phyloP scores from a whole-genome alignment of 1,284 basidiomycete species.

The Sphagnurus paluster region DNA sequence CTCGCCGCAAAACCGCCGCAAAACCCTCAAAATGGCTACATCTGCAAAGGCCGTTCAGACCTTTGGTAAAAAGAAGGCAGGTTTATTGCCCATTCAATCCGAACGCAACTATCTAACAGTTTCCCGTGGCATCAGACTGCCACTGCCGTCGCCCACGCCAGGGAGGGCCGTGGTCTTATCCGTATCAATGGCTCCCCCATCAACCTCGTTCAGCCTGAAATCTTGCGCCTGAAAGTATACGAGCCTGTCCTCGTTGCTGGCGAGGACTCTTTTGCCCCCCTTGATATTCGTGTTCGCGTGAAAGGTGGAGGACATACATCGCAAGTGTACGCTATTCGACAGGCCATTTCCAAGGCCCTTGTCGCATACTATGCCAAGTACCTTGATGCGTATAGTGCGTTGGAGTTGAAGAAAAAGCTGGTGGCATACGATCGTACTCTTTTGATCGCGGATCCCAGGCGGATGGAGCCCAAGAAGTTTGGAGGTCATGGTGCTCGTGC shows the following conservation, averaged over 20 bases:
- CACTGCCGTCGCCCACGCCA: constrained; percentile 94
- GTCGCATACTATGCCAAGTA: constrained; percentile 99
- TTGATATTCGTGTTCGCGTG: constrained; percentile 98
- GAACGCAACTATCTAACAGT: constrained; percentile 7
- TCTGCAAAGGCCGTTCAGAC: constrained; percentile 89
- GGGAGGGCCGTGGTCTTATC: constrained; percentile 96
- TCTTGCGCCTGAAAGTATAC: constrained; percentile 98
- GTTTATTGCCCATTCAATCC: constrained; percentile 24
- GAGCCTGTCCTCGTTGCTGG: constrained; percentile 91
- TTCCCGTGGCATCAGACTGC: constrained; percentile 67
- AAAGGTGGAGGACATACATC: constrained; percentile 99
- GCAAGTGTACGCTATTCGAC: constrained; percentile 98
- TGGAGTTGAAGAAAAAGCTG: constrained; percentile 96
- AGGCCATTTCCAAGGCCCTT: constrained; percentile 97
- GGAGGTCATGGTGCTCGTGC: constrained; percentile 96
- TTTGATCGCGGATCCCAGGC: constrained; percentile 97
- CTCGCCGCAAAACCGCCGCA: constrained; percentile 7
- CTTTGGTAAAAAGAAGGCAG: constrained; percentile 98
- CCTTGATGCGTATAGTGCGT: constrained; percentile 95
- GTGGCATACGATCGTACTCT: constrained; percentile 94
- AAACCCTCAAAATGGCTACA: constrained; percentile 62
- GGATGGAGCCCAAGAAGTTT: constrained; percentile 99
- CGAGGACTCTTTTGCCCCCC: constrained; percentile 78
- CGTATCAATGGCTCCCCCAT: constrained; percentile 98
- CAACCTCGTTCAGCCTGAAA: constrained; percentile 91